phyloP scores from a whole-genome alignment of 179 eudicot species.

The Silene coronaria region DNA sequence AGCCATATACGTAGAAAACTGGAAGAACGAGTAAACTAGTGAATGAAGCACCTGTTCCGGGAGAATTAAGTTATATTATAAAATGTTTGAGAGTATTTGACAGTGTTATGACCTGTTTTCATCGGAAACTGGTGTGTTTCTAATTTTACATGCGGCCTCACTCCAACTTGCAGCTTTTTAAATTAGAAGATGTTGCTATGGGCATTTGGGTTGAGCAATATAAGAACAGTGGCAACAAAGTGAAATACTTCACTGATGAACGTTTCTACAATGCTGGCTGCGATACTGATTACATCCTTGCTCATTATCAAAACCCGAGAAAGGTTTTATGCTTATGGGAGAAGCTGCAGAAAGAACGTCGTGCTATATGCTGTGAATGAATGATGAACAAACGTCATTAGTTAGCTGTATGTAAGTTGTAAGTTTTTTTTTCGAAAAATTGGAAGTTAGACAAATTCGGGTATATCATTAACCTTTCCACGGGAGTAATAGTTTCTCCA shows the following conservation, averaged over 20 bases:
- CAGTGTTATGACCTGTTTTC: neutral
- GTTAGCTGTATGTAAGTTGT: neutral
- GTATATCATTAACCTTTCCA: too few species aligned
- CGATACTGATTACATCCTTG: slow-evolving; percentile 54
- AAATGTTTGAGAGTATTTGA: neutral
- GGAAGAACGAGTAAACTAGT: neutral
- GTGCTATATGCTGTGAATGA: slow-evolving; percentile 61
- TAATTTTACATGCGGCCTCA: neutral
- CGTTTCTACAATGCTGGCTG: slow-evolving; percentile 62
- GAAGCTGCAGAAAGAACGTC: slow-evolving; percentile 61
- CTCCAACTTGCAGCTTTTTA: slow-evolving; percentile 57
- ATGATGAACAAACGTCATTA: neutral
- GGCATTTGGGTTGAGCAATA: slow-evolving; percentile 85
- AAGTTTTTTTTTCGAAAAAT: neutral
- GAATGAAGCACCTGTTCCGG: neutral
- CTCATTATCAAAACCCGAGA: slow-evolving; percentile 82
- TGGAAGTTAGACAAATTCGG: neutral
- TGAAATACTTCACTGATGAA: slow-evolving; percentile 60
- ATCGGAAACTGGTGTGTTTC: neutral
- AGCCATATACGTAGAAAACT: neutral
- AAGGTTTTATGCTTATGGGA: slow-evolving; percentile 83
- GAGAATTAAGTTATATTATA: neutral
- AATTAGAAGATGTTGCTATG: slow-evolving; percentile 87
- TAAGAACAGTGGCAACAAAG: slow-evolving; percentile 47
- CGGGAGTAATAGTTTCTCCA: too few species aligned